Evolutionary conservation across 2,329 filamentous ascomycete species (phyloP), one percentile per base, ranked within the genome.

Genomic region (Fonsecaea nubica): DNA sequence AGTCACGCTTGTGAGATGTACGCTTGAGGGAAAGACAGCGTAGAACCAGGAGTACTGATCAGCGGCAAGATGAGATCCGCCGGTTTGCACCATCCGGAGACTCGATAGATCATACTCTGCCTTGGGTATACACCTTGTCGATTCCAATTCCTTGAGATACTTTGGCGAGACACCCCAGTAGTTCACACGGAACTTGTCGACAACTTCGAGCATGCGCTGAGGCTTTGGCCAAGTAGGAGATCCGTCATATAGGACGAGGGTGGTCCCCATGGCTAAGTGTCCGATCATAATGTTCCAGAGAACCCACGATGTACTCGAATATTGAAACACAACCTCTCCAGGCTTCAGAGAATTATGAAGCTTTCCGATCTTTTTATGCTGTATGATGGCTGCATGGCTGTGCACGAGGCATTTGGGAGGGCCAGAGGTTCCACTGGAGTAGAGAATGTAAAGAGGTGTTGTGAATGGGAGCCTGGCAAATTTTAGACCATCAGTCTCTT

Each of bases 381-480:
- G 66, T 9, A 79, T 61, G n/a, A 77, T 72, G 0, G 77, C 77
- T 10, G 77, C 77, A 4, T 76, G 76, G 0, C 87, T 89, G 76
- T 96, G 92, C 2, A 93, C 91, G 68, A 96, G 94, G 64, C 91
- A 92, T 74, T 96, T 96, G 15, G 92, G 92, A 0, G 58, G 52
- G 9, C 66, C 66, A 8, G 68, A 69, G 0, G 87, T 80, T 0
- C 89, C 89, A 12, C 62, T 65, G 1, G 65, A 68, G 63, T 63
- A 70, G 7, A 54, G 50, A 32, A 70, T 85, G 38, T 93, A 79
- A 77, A 92, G 89, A 0, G 92, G 91, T 68, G 93, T 90, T 40
- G 88, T 83, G 76, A 93, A 93, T 0, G 77, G 83, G 4, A 92
- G 79, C 48, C 87, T 83, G 45, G 85, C 83, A 66, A 92, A 89